Evolutionary conservation across 2,329 filamentous ascomycete genomes (phyloP), one percentile per base, ranked within the genome.

Genomic region (Aspergillus ruber): DNA sequence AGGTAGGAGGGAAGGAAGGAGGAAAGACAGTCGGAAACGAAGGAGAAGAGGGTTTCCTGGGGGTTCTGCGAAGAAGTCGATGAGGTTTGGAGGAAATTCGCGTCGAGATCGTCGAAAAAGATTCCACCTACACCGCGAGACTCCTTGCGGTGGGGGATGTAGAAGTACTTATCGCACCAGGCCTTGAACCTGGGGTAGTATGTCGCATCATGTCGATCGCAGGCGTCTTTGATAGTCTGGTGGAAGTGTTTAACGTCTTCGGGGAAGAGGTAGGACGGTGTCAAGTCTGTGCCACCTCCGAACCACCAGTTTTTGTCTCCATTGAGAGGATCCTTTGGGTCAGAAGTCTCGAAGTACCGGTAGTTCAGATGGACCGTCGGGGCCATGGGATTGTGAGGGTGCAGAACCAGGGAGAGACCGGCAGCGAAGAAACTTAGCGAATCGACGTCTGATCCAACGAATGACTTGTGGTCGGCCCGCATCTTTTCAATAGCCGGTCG

Each of bases 91-190:
- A 72, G 60, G 61, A 71, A 71, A 46, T 56, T 60, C 38, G 69
- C 86, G 66, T 98, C 93, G 12, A 98, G 78, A 66, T 98, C 93
- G 69, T 98, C 93, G 63, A 98, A 98, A 80, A 98, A 98, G 69
- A 98, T 97, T 46, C 93, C 93, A 45, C 93, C 93, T 29, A 98
- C 74, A 48, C 93, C 93, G 43, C 93, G 85, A 42, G 82, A 77
- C 73, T 98, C 93, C 50, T 81, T 81, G 42, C 93, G 83, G 73
- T 98, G 93, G 67, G 90, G 91, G 70, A 96, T 87, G 74, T 80
- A 85, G 72, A 98, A 98, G 75, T 98, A 98, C 60, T 94, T 83
- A 68, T 98, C 93, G 68, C 93, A 98, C 93, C 93, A 98, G 65
- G 86, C 85, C 76, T 98, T 98, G 80, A 97, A 98, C 45, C 84